Evolutionary conservation across 306 rosid species (phyloP).

Genomic region (Alnus rubra): DNA sequence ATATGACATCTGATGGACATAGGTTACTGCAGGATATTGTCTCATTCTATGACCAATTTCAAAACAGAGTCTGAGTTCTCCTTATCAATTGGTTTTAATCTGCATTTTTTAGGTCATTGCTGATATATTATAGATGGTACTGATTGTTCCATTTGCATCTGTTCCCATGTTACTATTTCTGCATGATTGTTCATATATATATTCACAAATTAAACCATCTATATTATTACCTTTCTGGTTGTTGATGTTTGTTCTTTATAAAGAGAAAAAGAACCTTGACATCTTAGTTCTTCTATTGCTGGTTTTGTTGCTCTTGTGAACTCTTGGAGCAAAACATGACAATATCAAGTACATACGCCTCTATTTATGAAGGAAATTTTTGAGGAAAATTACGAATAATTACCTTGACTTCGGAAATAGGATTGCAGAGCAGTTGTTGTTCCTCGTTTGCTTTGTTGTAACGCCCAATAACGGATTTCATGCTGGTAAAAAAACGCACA

Average conservation of each 20-base stretch:
- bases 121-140: neutral
- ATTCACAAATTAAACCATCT: neutral
- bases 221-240: neutral
- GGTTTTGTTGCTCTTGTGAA: slow-evolving; percentile 1
- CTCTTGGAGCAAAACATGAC: neutral
- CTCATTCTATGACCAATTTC: no score
- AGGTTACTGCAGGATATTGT: no score
- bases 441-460: slow-evolving; percentile 7
- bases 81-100: neutral
- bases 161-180: neutral
- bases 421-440: neutral
- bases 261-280: neutral
- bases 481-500: neutral
- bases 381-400: neutral
- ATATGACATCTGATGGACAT: no score
- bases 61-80: no score
- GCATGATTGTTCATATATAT: neutral
- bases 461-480: neutral
- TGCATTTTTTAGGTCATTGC: neutral
- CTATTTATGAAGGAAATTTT: neutral
- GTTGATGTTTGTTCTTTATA: neutral
- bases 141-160: neutral
- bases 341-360: neutral
- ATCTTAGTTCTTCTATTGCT: neutral
- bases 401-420: neutral